These are phyloP conservation scores for Candida tibetensis DNA, from an alignment of 805 yeast species.

Conservation along the genomic window DNA sequence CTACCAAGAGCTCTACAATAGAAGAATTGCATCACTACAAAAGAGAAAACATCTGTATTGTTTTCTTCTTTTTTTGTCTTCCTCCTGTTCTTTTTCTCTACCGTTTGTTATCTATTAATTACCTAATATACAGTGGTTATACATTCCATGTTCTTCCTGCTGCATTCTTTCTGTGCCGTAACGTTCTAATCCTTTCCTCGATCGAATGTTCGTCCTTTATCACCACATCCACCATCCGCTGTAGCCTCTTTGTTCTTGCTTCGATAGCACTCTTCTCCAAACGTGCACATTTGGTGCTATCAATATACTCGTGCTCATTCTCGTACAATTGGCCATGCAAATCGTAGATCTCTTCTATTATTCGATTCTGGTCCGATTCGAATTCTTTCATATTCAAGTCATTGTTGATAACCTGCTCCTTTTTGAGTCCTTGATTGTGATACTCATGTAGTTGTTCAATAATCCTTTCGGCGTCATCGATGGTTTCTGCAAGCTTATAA, in stretches of 20 bases:
- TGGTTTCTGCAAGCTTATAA: conserved; percentile 13
- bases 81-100: no score
- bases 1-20: no score
- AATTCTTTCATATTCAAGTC: conserved; percentile 6
- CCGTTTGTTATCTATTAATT: no score
- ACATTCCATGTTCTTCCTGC: no score
- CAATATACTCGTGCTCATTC: conserved; percentile 15
- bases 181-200: conserved; percentile 3
- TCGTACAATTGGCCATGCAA: conserved; percentile 12
- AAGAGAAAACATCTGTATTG: no score
- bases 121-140: no score
- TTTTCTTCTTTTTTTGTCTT: no score
- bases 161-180: no score
- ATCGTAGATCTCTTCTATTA: conserved; percentile 9
- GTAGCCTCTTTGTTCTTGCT: conserved; percentile 18
- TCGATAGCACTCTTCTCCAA: conserved; percentile 21
- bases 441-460: conserved; percentile 17
- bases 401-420: conserved; percentile 2
- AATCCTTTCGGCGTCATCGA: conserved; percentile 15
- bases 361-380: conserved; percentile 2
- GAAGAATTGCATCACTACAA: no score
- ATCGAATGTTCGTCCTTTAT: neutral
- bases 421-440: conserved; percentile 5
- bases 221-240: conserved; percentile 21
- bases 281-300: conserved; percentile 6